Percentiles rank a stretch among this genome's conserved stretches.
Conservation (phyloP, 306 rosid species). For the Cucurbita ficifolia region DNA sequence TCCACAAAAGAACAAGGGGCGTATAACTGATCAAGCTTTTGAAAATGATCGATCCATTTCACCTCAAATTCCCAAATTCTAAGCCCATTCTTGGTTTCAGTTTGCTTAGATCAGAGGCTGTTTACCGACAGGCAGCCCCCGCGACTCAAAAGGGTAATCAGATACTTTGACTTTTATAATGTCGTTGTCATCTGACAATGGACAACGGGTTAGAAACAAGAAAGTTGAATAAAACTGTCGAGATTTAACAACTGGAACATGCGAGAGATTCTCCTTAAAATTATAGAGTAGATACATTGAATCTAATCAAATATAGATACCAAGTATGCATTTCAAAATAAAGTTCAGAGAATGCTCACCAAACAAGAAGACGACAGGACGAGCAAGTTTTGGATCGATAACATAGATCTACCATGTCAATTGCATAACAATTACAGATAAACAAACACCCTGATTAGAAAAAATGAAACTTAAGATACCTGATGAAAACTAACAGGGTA, state of each 20-base stretch:
- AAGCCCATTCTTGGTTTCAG: not conserved
- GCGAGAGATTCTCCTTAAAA: not conserved
- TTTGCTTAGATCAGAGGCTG: not conserved
- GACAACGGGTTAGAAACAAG: not conserved
- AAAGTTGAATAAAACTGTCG: not conserved
- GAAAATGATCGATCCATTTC: not conserved
- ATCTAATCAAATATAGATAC: not conserved
- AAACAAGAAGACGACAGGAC: not conserved
- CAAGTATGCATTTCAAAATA: not conserved
- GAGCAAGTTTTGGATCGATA: not conserved
- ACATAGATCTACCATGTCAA: not conserved
- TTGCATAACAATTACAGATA: not conserved
- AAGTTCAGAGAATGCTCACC: not conserved
- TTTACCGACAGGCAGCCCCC: not conserved
- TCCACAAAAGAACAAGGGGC: not conserved
- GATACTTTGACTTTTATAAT: not conserved
- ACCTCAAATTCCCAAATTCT: not conserved
- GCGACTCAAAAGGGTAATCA: not conserved
- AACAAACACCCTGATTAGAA: not conserved
- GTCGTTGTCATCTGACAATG: not conserved
- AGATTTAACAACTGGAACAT: not conserved
- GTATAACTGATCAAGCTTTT: not conserved
- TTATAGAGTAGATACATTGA: not conserved
- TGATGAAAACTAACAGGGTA: not conserved
- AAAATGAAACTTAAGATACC: not conserved